Percentiles rank a stretch among this genome's conserved stretches.
Evolutionary conservation across 169 alveolate species (phyloP).

Genomic region (Plasmodium gonderi): DNA sequence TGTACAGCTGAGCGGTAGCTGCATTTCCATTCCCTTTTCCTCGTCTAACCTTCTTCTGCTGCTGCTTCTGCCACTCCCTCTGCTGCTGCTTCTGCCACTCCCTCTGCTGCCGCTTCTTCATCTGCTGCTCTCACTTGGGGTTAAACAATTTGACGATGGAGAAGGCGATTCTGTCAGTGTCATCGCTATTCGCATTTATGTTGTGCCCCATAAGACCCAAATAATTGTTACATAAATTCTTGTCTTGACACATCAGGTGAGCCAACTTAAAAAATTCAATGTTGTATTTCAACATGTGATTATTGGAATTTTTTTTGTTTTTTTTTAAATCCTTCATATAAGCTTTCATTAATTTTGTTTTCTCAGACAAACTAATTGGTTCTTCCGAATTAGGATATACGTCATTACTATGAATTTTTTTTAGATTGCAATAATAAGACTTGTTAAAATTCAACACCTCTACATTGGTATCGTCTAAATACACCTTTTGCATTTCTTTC

Average conservation of each 20-base stretch:
- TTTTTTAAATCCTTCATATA: conserved; percentile 16
- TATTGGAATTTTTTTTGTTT: neutral
- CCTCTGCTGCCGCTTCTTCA: too few species aligned
- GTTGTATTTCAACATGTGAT: conserved; percentile 9
- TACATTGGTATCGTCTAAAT: neutral
- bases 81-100: too few species aligned
- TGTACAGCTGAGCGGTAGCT: too few species aligned
- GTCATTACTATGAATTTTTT: conserved; percentile 3
- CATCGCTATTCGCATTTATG: neutral
- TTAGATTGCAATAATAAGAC: conserved; percentile 34
- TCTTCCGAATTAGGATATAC: conserved; percentile 61
- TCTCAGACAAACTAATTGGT: conserved; percentile 31
- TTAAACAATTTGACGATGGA: conserved; percentile 36
- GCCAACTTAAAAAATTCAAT: conserved; percentile 60
- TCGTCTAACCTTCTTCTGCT: too few species aligned
- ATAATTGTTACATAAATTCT: conserved; percentile 24
- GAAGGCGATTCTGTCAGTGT: conserved; percentile 23
- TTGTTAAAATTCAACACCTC: conserved; percentile 15
- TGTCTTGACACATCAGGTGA: conserved; percentile 28
- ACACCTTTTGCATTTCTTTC: neutral
- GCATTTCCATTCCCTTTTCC: too few species aligned
- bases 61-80: too few species aligned
- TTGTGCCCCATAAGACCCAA: neutral
- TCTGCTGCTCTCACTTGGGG: neutral
- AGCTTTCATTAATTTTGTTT: conserved; percentile 19